Evolutionary conservation across 805 yeast species (phyloP).

Genomic region (Metschnikowia drakensbergensis): DNA sequence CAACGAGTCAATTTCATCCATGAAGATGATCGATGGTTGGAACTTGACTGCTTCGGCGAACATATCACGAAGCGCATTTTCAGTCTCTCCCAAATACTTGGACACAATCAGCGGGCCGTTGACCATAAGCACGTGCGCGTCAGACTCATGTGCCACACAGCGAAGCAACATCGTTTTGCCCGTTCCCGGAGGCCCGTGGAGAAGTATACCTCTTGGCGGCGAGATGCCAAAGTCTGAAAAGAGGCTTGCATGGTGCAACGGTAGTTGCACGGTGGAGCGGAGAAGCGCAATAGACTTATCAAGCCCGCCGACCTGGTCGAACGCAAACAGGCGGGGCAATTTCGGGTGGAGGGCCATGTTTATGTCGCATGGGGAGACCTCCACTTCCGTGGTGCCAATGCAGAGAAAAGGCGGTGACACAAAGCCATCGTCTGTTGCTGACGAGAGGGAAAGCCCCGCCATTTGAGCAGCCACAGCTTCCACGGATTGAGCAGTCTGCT

Average conservation of each 20-base stretch:
- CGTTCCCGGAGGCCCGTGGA: slow-evolving; percentile 97
- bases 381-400: slow-evolving; percentile 22
- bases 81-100: slow-evolving; percentile 93
- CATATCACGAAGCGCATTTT: slow-evolving; percentile 71
- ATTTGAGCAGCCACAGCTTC: slow-evolving; percentile 11
- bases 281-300: slow-evolving; percentile 56
- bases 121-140: slow-evolving; percentile 81
- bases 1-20: slow-evolving; percentile 91
- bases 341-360: slow-evolving; percentile 34
- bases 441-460: slow-evolving; percentile 10
- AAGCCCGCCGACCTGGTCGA: slow-evolving; percentile 74
- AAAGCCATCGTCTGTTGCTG: slow-evolving; percentile 17
- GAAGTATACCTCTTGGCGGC: slow-evolving; percentile 89
- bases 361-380: slow-evolving; percentile 4
- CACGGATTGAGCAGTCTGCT: slow-evolving; percentile 13
- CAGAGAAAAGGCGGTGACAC: slow-evolving; percentile 49
- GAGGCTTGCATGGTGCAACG: slow-evolving; percentile 70
- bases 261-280: slow-evolving; percentile 69
- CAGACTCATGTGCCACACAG: slow-evolving; percentile 71
- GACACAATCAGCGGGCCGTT: slow-evolving; percentile 92
- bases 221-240: slow-evolving; percentile 82
- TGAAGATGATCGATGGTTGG: slow-evolving; percentile 83
- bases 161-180: slow-evolving; percentile 89
- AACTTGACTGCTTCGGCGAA: slow-evolving; percentile 81
- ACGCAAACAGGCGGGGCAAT: slow-evolving; percentile 43